Base-by-base conservation (phyloP, 1,284 basidiomycete species). In the Grifola frondosa region DNA sequence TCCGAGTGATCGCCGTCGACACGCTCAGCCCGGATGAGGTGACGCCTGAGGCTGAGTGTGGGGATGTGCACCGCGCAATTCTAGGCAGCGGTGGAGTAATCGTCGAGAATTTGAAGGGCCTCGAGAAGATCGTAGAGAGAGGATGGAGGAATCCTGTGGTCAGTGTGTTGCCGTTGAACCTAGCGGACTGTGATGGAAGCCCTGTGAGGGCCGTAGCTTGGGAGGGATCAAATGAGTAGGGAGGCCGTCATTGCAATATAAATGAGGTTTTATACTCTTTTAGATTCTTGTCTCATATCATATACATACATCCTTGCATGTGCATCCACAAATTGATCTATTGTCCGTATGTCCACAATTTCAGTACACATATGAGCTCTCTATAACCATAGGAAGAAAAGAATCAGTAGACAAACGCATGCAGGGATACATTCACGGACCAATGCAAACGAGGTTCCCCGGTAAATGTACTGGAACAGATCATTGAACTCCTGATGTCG, bases 341-440 rank as follows among this genome's bases (percentile, higher is more conserved):
- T 78, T 69, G 41, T 74, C 71, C n/a, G 70, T 69, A 26, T 70
- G 74, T 47, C 77, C 77, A 40, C 83, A 80, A 29, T 75, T 76
- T 22, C 80, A 83, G 59, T 94, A 88, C 13, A 78, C 84, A 54
- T 82, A 77, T 44, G 35, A 11, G 42, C 72, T 79, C 63, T 86
- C 92, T 46, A 64, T 69, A 15, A 11, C 6, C 10, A 4, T 9
- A n/a, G 11, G 37, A 12, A 33, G 48, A 30, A 13, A 36, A 32
- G 6, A 37, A 42, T 23, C 32, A 36, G 12, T 25, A 32, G 38
- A 46, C 48, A 9, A 40, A 42, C 3, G 33, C 7, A 15, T 12
- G 10, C 7, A 16, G 19, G 19, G 17, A 25, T 4, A 9, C 5
- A 13, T 5, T 9, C 4, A 52, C 63, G 8, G 20, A 67, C 66